Conservation (phyloP, 1,284 basidiomycete genomes). For the Garcileccinum viscosum region DNA sequence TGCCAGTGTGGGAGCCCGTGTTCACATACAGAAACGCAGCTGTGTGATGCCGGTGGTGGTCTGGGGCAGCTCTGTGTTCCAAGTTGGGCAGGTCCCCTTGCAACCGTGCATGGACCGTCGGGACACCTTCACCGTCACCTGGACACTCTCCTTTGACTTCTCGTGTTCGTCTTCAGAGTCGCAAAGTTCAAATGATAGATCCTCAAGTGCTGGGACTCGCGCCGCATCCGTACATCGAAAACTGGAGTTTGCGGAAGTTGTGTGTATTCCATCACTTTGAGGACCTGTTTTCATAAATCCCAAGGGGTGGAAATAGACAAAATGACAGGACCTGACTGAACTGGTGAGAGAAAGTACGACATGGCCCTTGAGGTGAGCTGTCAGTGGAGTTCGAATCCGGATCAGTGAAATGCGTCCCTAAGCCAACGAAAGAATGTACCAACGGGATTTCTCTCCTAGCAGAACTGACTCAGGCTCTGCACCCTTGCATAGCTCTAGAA, state of each 20-base stretch:
- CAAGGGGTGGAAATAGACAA: background rate
- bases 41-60: no score
- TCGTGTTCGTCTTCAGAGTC: background rate
- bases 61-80: no score
- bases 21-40: no score
- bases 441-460: slow-evolving; percentile 78
- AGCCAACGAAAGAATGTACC: slow-evolving; percentile 45
- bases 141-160: background rate
- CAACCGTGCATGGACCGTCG: background rate
- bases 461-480: slow-evolving; percentile 82
- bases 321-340: background rate
- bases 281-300: no score
- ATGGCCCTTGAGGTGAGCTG: background rate
- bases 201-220: background rate
- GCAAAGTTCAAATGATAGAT: background rate
- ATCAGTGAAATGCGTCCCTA: background rate
- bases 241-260: background rate
- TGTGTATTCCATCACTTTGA: background rate
- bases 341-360: background rate
- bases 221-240: background rate
- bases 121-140: background rate
- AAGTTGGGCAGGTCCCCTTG: no score
- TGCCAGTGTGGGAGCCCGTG: no score
- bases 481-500: slow-evolving; percentile 82
- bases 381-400: background rate